phyloP scores from a whole-genome alignment of 345 rosid species.

The Salix brachista region DNA sequence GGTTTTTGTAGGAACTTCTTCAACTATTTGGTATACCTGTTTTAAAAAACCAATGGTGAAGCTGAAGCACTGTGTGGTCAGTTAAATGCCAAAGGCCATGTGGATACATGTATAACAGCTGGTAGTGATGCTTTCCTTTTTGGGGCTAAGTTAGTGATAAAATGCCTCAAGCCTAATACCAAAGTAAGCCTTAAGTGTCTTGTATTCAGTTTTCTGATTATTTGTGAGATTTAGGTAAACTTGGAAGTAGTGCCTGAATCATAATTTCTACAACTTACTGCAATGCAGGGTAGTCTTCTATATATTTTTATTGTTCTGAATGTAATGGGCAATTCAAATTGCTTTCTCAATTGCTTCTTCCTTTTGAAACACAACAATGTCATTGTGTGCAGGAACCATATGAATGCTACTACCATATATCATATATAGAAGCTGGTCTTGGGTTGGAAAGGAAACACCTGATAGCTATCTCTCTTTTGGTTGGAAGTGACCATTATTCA shows the following conservation, averaged over 20 bases:
- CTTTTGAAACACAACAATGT: constrained; percentile 20
- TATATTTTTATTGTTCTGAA: neutral
- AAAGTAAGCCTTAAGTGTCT: constrained; percentile 40
- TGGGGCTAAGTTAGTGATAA: constrained; percentile 81
- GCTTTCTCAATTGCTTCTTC: neutral
- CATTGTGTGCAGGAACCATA: constrained; percentile 64
- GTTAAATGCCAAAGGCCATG: constrained; percentile 65
- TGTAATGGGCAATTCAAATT: neutral
- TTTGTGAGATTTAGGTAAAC: neutral
- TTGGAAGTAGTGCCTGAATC: neutral
- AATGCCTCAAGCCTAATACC: constrained; percentile 66
- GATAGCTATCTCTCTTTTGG: constrained; percentile 79
- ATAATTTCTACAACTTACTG: neutral
- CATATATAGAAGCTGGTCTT: constrained; percentile 82
- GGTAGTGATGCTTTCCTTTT: constrained; percentile 93
- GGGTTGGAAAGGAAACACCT: constrained; percentile 76
- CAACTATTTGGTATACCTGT: constrained; percentile 85
- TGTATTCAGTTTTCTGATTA: neutral
- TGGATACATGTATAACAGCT: constrained; percentile 87
- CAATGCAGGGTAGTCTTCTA: neutral
- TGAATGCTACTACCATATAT: constrained; percentile 83
- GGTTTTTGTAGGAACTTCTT: constrained; percentile 57
- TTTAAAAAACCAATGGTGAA: constrained; percentile 65
- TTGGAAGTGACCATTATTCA: constrained; percentile 79
- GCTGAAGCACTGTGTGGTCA: constrained; percentile 95